Evolutionary conservation across 2,329 filamentous ascomycete species (phyloP).

Genomic region (Xylariaceae sp.): DNA sequence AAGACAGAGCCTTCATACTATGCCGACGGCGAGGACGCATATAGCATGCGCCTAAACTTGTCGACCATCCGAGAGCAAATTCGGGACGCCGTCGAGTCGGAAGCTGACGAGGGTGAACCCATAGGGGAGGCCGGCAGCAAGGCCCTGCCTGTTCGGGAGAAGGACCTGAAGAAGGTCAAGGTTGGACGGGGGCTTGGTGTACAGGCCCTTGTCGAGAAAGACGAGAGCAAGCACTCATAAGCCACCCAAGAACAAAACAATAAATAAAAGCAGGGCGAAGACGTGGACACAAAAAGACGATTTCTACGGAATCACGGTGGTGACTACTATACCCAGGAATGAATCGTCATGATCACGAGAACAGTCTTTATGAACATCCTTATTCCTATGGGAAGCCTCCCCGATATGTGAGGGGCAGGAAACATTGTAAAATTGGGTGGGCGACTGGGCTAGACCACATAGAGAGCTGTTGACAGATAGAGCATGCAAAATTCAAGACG

Average conservation of each 20-base stretch:
- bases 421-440: neutral
- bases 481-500: neutral
- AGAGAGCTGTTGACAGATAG: neutral
- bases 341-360: neutral
- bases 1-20: slow-evolving; percentile 90
- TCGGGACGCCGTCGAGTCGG: slow-evolving; percentile 40
- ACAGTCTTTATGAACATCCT: neutral
- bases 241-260: neutral
- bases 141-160: slow-evolving; percentile 24
- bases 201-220: slow-evolving; percentile 68
- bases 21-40: slow-evolving; percentile 95
- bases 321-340: neutral
- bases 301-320: neutral
- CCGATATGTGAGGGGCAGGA: neutral
- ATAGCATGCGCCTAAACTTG: slow-evolving; percentile 86
- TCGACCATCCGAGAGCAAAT: slow-evolving; percentile 50
- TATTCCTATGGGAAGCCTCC: neutral
- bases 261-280: neutral
- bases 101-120: slow-evolving; percentile 59
- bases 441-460: neutral
- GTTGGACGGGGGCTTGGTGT: slow-evolving; percentile 77
- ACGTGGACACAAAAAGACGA: neutral
- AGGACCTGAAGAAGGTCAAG: slow-evolving; percentile 73
- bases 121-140: slow-evolving; percentile 50
- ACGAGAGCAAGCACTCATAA: slow-evolving; percentile 49